phyloP scores from a whole-genome alignment of 345 rosid genomes.

The Eucalyptus pauciflora region DNA sequence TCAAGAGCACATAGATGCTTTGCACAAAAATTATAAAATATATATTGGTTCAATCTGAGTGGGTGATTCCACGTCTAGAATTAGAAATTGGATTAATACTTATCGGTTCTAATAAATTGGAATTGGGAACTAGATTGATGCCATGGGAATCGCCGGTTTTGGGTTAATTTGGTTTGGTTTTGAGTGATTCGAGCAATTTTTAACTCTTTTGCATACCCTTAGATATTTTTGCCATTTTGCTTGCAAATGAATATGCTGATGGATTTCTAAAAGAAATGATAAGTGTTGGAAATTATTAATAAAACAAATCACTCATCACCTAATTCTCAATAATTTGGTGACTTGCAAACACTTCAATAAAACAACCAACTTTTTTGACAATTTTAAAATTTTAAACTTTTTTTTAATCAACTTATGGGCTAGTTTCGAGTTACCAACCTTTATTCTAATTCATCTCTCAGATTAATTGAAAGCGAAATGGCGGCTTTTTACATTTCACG shows the following conservation, averaged over 20 bases:
- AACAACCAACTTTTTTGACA: background rate
- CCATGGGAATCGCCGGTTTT: fast-evolving
- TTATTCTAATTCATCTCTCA: fast-evolving
- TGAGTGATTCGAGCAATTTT: fast-evolving
- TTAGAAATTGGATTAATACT: fast-evolving
- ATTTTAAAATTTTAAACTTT: background rate
- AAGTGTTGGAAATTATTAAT: background rate
- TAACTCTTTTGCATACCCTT: fast-evolving
- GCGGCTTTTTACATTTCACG: fast-evolving
- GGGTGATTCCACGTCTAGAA: too few species aligned
- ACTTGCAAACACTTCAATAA: background rate
- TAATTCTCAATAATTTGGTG: background rate
- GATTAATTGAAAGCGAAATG: fast-evolving
- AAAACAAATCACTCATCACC: background rate
- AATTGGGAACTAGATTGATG: too few species aligned
- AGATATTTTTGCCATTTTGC: fast-evolving
- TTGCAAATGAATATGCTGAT: fast-evolving
- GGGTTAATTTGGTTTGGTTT: too few species aligned
- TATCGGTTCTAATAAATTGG: fast-evolving
- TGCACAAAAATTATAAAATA: too few species aligned
- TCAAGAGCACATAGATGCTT: too few species aligned
- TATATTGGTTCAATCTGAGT: fast-evolving
- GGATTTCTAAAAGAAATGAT: background rate
- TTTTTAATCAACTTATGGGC: background rate
- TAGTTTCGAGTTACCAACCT: background rate